Base-by-base conservation (phyloP, 2,329 filamentous ascomycete genomes). In the Apiospora koreana region DNA sequence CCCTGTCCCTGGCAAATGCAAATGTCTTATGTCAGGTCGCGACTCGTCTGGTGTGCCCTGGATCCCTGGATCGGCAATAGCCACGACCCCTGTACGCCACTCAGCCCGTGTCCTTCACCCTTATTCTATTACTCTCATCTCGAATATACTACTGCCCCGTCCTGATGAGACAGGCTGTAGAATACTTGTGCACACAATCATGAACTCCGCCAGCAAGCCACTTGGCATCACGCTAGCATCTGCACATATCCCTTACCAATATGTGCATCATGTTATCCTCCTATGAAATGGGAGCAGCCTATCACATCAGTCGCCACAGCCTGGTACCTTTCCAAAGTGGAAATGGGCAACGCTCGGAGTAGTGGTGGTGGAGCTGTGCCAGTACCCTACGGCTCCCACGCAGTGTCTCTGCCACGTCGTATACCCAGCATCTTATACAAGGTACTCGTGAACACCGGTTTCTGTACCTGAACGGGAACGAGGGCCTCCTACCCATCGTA, bases 1-100 rank as follows among this genome's bases (percentile, higher is more conserved):
- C 50, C 54, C 54, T 38, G 54, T 62, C 54, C 54, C 54, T 38
- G 54, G 31, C 18, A 62, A 67, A 67, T 46, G 31, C 18, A 62
- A 67, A 67, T 46, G 45, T 67, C 65, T 67, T 67, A 67, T 67
- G 65, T 46, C 65, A 67, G 42, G 65, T 45, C 64, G 64, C 64
- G 64, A 66, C 64, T 66, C 41, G 50, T 62, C 54, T 62, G 54
- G 54, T 38, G 28, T 62, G 31, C 54, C 50, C 25, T 54, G 48
- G 48, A 54, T 28, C 48, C 50, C 48, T 58, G 54, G 31, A 62
- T 62, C 54, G 54, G 54, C 54, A 62, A 35, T 62, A 62, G 54
- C 31, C 31, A 38, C 28, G 3, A 62, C 31, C 54, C 54, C 54
- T 62, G 54, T 62, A 62, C 54, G 54, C 54, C 54, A 62, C 54